Evolutionary conservation across 169 alveolate genomes (phyloP), one percentile per base, ranked within the genome.

Genomic region (Fabrea salina): DNA sequence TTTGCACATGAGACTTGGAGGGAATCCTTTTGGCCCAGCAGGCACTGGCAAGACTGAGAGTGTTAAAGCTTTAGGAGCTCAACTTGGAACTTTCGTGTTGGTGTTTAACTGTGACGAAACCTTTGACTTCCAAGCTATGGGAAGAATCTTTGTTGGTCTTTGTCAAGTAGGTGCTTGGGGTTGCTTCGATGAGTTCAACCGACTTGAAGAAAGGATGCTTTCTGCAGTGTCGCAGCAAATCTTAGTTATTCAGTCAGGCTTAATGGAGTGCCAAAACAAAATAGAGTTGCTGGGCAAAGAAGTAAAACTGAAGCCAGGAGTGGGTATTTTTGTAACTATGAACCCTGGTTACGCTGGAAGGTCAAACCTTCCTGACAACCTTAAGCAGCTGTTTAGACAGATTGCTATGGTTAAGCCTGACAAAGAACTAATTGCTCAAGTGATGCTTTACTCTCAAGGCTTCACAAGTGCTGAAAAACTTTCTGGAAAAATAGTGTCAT

Each of bases 1-100:
- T 33, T 84, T 98, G 58, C 97, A 97, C 58, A 89, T 96, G 94
- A 92, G 98, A 79, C 89, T 96, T 68, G 99, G 99, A 16, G 99
- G 99, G 7, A 95, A 97, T 37, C 99, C 99, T 4, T 98, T 95
- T 79, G 99, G 99, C 13, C 99, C 99, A 13, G 99, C 99, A 3
- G 99, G 99, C 27, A 97, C 99, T 2, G 99, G 99, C 11, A 98
- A 98, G 88, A 98, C 99, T 37, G 99, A 98, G 88, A 91, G 99
- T 0, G 99, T 98, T 33, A 98, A 98, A 79, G 99, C 99, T 5
- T 89, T 98, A 41, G 99, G 99, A 11, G 86, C 94, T 1, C 97
- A 96, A 59, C 86, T 98, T 57, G 99, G 99, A 32, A 85, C 99
- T 80, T 94, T 94, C 75, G 99, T 97, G 44, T 84, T 98, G 57